Evolutionary conservation across 2,329 filamentous ascomycete species (phyloP).

Genomic region (Sporothrix mexicana): DNA sequence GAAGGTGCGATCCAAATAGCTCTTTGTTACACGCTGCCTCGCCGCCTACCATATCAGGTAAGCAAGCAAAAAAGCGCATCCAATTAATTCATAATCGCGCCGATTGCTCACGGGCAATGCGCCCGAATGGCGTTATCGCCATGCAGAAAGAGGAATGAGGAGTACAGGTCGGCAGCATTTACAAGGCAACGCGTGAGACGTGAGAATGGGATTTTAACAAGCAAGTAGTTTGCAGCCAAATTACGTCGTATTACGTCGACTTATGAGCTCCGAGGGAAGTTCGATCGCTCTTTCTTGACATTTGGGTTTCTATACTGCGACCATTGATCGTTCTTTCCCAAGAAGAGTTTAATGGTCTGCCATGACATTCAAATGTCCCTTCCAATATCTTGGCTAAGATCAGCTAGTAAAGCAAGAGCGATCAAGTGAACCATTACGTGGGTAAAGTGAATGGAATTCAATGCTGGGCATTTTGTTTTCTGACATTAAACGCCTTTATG

Average conservation of each 20-base stretch:
- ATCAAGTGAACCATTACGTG: neutral
- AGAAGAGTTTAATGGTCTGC: too few species aligned
- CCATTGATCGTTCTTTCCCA: neutral
- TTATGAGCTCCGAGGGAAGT: neutral
- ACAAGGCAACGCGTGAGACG: neutral
- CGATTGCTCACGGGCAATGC: neutral
- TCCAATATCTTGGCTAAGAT: neutral
- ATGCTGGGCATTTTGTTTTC: neutral
- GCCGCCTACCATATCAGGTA: slow-evolving; percentile 13
- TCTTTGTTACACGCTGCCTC: neutral
- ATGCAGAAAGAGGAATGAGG: neutral
- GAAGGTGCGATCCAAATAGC: slow-evolving; percentile 8
- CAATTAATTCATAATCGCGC: slow-evolving; percentile 17
- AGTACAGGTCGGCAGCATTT: neutral
- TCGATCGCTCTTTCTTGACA: slow-evolving; percentile 7
- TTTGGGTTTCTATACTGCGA: neutral
- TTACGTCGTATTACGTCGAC: neutral
- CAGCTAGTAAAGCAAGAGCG: neutral
- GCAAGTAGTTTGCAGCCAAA: neutral
- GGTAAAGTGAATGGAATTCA: neutral
- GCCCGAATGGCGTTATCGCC: neutral
- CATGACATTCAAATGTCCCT: too few species aligned
- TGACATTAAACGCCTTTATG: neutral
- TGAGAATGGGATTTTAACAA: neutral
- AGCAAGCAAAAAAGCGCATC: neutral